Percentiles rank a stretch among this genome's conserved stretches.
phyloP scores from a whole-genome alignment of 306 rosid species.

The Senna tora region DNA sequence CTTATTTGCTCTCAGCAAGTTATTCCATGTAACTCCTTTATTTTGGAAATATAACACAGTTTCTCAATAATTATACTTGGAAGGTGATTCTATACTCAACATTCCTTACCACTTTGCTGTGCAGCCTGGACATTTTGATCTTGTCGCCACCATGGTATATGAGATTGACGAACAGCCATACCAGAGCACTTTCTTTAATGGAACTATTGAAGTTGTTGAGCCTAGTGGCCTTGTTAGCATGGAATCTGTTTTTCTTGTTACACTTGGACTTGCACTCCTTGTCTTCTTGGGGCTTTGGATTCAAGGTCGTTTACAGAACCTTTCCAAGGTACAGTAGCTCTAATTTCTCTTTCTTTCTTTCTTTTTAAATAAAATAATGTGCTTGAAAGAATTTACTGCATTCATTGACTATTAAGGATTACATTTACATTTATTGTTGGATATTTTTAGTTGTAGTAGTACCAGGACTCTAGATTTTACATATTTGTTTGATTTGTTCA shows the following conservation, averaged over 20 bases:
- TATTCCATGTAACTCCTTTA: constrained; percentile 68
- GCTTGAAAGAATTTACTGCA: background rate
- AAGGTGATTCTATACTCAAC: background rate
- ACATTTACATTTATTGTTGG: background rate
- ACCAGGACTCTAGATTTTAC: background rate
- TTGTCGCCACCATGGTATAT: constrained; percentile 61
- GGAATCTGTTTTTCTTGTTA: constrained; percentile 85
- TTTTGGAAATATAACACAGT: background rate
- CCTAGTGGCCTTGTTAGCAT: constrained; percentile 73
- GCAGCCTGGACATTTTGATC: constrained; percentile 76
- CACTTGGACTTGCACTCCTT: constrained; percentile 79
- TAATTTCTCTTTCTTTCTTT: background rate
- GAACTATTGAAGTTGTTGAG: constrained; percentile 67
- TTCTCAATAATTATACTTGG: background rate
- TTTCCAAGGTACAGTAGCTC: constrained; percentile 73
- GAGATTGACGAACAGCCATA: constrained; percentile 64
- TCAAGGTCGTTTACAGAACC: constrained; percentile 81
- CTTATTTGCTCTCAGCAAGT: constrained; percentile 81
- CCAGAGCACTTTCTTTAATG: constrained; percentile 68
- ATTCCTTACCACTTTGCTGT: constrained; percentile 16
- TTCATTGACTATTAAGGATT: constrained; percentile 4
- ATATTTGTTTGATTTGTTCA: constrained; percentile 23
- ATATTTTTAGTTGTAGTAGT: constrained; percentile 15
- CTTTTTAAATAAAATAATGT: background rate
- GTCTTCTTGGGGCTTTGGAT: constrained; percentile 74